Evolutionary conservation across 2,329 filamentous ascomycete genomes (phyloP).

Genomic region (Neofusicoccum kwambonambiense): DNA sequence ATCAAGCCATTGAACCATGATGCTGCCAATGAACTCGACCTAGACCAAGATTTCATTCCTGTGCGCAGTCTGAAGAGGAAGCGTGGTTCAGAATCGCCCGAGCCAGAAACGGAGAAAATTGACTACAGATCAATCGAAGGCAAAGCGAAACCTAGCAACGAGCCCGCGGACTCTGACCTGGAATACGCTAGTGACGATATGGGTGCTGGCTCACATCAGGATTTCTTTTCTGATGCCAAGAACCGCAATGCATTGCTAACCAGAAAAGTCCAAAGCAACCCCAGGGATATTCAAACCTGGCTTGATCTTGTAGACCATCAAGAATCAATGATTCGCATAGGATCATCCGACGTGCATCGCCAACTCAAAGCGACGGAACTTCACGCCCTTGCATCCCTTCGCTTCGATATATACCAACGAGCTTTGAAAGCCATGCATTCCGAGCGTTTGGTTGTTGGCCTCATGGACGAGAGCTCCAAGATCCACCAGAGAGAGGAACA

Average conservation of each 20-base stretch:
- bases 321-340: constrained; percentile 60
- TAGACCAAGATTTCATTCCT: constrained; percentile 31
- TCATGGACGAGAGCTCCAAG: constrained; percentile 72
- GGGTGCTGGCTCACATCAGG: constrained; percentile 14
- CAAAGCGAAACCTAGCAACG: constrained; percentile 23
- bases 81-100: constrained; percentile 19
- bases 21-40: constrained; percentile 7
- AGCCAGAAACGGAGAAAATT: constrained; percentile 21
- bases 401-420: constrained; percentile 75
- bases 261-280: constrained; percentile 62
- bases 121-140: constrained; percentile 43
- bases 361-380: constrained; percentile 59
- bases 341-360: constrained; percentile 39
- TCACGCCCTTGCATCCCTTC: constrained; percentile 73
- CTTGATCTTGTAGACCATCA: constrained; percentile 77
- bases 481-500: constrained; percentile 69
- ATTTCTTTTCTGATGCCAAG: constrained; percentile 36
- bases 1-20: constrained; percentile 20
- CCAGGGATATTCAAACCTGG: constrained; percentile 71
- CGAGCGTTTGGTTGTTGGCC: constrained; percentile 59
- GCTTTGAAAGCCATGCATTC: constrained; percentile 61
- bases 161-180: constrained; percentile 37
- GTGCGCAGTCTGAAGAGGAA: constrained; percentile 28
- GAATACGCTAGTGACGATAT: constrained; percentile 31
- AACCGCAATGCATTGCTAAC: constrained; percentile 62